Base-by-base conservation (phyloP, 2,329 filamentous ascomycete genomes). In the Alternaria burnsii region DNA sequence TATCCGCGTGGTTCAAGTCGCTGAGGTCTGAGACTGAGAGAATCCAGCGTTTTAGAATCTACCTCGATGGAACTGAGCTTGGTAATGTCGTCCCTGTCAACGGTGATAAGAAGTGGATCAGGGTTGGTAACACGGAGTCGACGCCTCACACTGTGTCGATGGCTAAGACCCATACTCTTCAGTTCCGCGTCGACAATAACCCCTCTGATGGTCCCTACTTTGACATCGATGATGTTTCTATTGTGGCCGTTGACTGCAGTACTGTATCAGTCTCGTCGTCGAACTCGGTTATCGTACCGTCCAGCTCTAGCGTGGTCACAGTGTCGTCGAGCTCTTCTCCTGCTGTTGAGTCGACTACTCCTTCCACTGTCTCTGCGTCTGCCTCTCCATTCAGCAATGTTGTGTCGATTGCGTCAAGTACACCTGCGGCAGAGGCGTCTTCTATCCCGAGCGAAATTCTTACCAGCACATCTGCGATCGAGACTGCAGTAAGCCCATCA, bases 1-100 rank as follows among this genome's bases (percentile, higher is more conserved):
- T 32, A 30, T 48, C 26, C 20, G 46, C 46, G 3, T 48, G 46
- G 46, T 48, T 48, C 46, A 48, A 48, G 28, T 48, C 46, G 20
- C 46, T 48, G 1, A 9, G 46, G 24, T 43, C 22, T 5, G 41
- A 43, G 16, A 48, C 46, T 14, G 32, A 30, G 5, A 16, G 46
- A 10, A 48, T 48, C 14, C 46, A 48, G 32, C 46, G 46, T 16
- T 48, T 48, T n/a, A 48, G 46, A 16, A 34, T 48, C 16, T 48
- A 9, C 4, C 6, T 48, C 5, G 46, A 48, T 11, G 46, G 46
- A 0, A 7, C 4, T 18, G 46, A 48, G 14, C 46, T 48, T 48
- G 46, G 46, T 1, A 48, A 48, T 5, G 10, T 34, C 32, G 46
- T 48, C n/a, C 46, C 46, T 18, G 16, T 48, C 14, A 48, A 48